Conservation (phyloP, 1,139 yeast species). For the Scheffersomyces titani region DNA sequence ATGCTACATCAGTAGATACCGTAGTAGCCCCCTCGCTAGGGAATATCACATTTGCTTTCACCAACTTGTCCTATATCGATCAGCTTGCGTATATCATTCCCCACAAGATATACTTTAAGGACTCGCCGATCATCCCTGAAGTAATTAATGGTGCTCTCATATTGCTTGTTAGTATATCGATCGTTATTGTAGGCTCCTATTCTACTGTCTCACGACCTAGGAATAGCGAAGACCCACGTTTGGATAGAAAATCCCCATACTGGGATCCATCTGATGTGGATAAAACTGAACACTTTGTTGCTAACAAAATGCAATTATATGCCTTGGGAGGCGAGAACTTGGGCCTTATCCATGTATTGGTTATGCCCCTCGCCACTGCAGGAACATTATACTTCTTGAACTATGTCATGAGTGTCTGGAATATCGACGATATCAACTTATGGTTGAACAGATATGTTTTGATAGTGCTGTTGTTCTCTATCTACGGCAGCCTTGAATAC, state of each 20-base stretch:
- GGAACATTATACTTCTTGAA: constrained; percentile 34
- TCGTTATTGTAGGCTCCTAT: constrained; percentile 40
- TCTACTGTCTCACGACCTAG: constrained; percentile 45
- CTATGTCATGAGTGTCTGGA: constrained; percentile 26
- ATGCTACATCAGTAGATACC: neutral
- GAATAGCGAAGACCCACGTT: constrained; percentile 43
- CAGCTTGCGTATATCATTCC: constrained; percentile 12
- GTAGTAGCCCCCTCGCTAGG: neutral
- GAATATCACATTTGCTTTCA: neutral
- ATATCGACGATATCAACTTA: constrained; percentile 25
- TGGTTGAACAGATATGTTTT: constrained; percentile 35
- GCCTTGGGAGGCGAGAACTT: constrained; percentile 10
- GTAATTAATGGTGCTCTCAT: constrained; percentile 3
- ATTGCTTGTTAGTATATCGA: constrained; percentile 6
- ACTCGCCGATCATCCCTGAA: constrained; percentile 3
- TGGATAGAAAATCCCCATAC: constrained; percentile 26
- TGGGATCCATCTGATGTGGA: constrained; percentile 54
- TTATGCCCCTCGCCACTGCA: constrained; percentile 45
- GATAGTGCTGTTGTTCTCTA: constrained; percentile 25
- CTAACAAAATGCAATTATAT: constrained; percentile 17
- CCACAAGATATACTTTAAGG: constrained; percentile 5
- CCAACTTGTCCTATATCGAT: constrained; percentile 8
- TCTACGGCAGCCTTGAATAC: constrained; percentile 19
- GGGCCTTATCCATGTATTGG: constrained; percentile 25
- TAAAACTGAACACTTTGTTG: constrained; percentile 17